A percentile compares a stretch with the other conserved stretches of the same genome.
Evolutionary conservation across 225 moss, liverwort and hornwort species (phyloP).

Genomic region (Bryum argenteum): DNA sequence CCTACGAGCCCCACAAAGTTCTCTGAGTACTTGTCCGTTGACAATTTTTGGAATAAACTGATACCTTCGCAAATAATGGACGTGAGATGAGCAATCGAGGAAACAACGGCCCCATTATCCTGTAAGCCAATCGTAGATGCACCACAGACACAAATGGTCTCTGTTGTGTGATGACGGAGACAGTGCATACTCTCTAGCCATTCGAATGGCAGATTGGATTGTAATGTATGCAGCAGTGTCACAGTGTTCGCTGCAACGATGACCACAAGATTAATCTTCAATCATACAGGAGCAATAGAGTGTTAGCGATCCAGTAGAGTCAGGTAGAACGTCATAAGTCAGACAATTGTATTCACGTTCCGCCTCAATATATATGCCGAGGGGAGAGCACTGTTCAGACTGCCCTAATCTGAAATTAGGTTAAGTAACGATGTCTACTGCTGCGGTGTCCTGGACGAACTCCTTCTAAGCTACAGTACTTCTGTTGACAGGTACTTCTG

Average conservation of each 20-base stretch:
- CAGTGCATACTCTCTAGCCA: constrained; percentile 95
- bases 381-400: no score
- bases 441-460: no score
- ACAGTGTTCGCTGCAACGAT: constrained; percentile 67
- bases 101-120: constrained; percentile 90
- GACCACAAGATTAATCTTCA: constrained; percentile 29
- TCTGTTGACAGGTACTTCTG: no score
- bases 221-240: constrained; percentile 80
- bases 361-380: no score
- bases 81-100: constrained; percentile 82
- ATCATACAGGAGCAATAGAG: constrained; percentile 16
- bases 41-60: not conserved
- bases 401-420: no score
- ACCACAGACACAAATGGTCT: constrained; percentile 86
- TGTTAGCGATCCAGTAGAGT: no score
- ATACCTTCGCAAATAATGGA: constrained; percentile 82
- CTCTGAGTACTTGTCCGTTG: no score
- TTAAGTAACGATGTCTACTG: no score
- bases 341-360: no score
- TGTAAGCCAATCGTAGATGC: constrained; percentile 88
- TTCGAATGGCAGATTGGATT: constrained; percentile 83
- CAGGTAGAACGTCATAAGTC: no score
- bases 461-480: no score
- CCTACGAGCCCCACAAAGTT: not conserved
- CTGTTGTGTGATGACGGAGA: constrained; percentile 79